A percentile compares a stretch with the other conserved stretches of the same genome.
Conservation (phyloP, 306 rosid species). For the Malus sylvestris region DNA sequence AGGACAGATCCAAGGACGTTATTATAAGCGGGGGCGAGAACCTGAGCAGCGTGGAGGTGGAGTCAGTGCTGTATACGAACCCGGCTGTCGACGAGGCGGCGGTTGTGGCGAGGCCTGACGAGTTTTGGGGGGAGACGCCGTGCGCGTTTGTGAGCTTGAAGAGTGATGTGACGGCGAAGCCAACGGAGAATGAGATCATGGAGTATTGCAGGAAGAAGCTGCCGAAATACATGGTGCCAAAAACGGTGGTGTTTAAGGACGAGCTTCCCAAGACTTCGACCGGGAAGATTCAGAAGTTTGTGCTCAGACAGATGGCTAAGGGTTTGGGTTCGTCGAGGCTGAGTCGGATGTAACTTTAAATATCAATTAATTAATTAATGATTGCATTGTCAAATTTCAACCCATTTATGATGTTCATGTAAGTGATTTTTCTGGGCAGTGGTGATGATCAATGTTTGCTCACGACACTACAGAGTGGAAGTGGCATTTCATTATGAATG, state of each 20-base stretch:
- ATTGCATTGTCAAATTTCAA: too few species aligned
- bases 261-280: conserved; percentile 55
- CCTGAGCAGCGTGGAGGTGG: conserved; percentile 66
- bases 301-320: conserved; percentile 38
- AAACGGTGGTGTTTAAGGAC: conserved; percentile 58
- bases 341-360: neutral
- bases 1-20: conserved; percentile 54
- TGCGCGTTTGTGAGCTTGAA: conserved; percentile 55
- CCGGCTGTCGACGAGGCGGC: conserved; percentile 48
- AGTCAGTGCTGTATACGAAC: conserved; percentile 39
- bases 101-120: conserved; percentile 57
- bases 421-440: too few species aligned
- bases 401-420: too few species aligned
- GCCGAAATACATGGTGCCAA: conserved; percentile 70
- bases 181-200: conserved; percentile 45
- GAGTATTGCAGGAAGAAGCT: conserved; percentile 48
- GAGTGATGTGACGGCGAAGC: conserved; percentile 9
- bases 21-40: conserved; percentile 71
- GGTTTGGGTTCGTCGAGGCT: neutral
- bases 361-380: too few species aligned
- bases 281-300: conserved; percentile 56
- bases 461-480: too few species aligned
- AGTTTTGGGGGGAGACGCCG: conserved; percentile 69
- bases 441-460: too few species aligned
- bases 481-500: too few species aligned